phyloP scores from a whole-genome alignment of 2,329 filamentous ascomycete species.

The Aspergillus proliferans region DNA sequence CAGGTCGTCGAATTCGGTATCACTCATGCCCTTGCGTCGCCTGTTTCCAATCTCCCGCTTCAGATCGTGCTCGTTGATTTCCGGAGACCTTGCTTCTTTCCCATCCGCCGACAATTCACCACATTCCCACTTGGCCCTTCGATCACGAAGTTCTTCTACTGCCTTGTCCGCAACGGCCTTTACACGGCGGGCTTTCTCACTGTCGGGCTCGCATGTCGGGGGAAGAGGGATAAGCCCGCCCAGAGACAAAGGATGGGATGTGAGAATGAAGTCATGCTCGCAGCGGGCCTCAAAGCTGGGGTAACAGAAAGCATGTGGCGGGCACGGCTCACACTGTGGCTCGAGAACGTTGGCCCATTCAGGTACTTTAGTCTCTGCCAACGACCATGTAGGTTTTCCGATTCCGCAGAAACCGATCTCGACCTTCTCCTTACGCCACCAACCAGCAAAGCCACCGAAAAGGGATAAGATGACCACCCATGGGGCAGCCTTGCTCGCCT shows the following conservation, averaged over 20 bases:
- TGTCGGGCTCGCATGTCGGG: slow-evolving; percentile 90
- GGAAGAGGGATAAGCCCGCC: slow-evolving; percentile 76
- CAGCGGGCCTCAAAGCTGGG: slow-evolving; percentile 70
- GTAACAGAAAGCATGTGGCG: slow-evolving; percentile 83
- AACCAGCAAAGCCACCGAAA: slow-evolving; percentile 65
- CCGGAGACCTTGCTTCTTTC: slow-evolving; percentile 55
- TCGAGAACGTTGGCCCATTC: slow-evolving; percentile 64
- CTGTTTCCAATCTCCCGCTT: slow-evolving; percentile 70
- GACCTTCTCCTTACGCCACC: slow-evolving; percentile 94
- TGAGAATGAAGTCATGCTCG: slow-evolving; percentile 79
- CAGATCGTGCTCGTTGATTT: slow-evolving; percentile 63
- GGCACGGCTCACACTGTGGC: slow-evolving; percentile 84
- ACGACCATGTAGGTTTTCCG: slow-evolving; percentile 56
- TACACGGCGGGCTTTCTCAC: slow-evolving; percentile 80
- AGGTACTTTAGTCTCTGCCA: slow-evolving; percentile 62
- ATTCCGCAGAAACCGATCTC: slow-evolving; percentile 91
- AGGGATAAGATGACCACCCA: slow-evolving; percentile 66
- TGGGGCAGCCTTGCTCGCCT: slow-evolving; percentile 56
- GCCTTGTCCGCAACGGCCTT: slow-evolving; percentile 82
- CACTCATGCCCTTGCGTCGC: slow-evolving; percentile 74
- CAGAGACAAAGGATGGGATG: slow-evolving; percentile 74
- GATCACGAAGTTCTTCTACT: slow-evolving; percentile 76
- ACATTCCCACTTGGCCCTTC: slow-evolving; percentile 85
- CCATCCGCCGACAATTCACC: slow-evolving; percentile 64
- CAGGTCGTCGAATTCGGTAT: slow-evolving; percentile 86